These are phyloP conservation scores for Ilyonectria robusta DNA, from an alignment of 2,329 filamentous ascomycete genomes.

Conservation along the genomic window DNA sequence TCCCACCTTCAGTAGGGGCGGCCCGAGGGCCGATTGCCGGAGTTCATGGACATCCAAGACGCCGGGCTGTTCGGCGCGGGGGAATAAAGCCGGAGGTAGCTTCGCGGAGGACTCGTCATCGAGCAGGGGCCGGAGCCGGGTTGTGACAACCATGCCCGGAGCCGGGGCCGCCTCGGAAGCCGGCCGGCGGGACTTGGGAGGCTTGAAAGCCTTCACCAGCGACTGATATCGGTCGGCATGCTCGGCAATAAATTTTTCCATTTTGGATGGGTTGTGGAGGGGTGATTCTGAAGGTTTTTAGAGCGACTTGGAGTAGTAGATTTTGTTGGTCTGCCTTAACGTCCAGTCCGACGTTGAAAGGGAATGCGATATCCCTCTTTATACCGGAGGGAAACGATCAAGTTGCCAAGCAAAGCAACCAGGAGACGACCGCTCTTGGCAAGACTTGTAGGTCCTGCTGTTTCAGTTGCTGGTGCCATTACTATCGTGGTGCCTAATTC, in stretches of 20 bases:
- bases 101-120: constrained; percentile 51
- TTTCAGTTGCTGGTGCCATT: background rate
- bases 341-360: background rate
- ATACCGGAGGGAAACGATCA: background rate
- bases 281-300: background rate
- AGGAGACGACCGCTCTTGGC: background rate
- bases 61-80: constrained; percentile 38
- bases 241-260: background rate
- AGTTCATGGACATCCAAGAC: constrained; percentile 56
- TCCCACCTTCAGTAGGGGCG: constrained; percentile 50
- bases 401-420: background rate
- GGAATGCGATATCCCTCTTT: background rate
- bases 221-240: background rate
- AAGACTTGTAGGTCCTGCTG: background rate
- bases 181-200: constrained; percentile 31
- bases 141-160: constrained; percentile 53
- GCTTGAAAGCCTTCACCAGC: background rate
- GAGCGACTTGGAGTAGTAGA: background rate
- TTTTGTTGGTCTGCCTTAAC: background rate
- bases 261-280: background rate
- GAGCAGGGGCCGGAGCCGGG: constrained; percentile 55
- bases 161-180: constrained; percentile 29
- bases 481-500: background rate
- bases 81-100: constrained; percentile 48
- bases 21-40: constrained; percentile 49